A percentile compares a stretch with the other conserved stretches of the same genome.
phyloP scores from a whole-genome alignment of 129 eudicot species.

The Centaurea solstitialis region DNA sequence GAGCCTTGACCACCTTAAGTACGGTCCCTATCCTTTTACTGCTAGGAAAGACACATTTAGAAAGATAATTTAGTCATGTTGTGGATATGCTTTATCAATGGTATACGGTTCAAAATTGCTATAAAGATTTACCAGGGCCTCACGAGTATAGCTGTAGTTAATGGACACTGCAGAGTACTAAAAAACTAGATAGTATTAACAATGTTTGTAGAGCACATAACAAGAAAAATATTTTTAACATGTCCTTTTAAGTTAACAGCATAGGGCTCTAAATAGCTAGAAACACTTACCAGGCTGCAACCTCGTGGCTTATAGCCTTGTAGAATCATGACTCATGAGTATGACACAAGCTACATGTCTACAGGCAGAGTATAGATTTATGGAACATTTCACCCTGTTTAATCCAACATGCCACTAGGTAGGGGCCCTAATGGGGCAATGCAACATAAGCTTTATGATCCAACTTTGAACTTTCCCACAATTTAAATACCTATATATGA shows the following conservation, averaged over 20 bases:
- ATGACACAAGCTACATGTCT: neutral
- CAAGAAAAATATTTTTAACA: too few species aligned
- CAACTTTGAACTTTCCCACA: neutral
- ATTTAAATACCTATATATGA: neutral
- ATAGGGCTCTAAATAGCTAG: neutral
- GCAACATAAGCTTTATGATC: neutral
- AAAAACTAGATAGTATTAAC: neutral
- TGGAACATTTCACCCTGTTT: neutral
- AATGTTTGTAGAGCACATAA: neutral
- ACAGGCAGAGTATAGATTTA: neutral
- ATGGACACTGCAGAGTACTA: neutral
- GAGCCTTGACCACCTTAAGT: neutral
- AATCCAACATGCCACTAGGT: neutral
- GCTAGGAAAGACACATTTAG: neutral
- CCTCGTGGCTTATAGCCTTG: neutral
- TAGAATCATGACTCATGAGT: neutral
- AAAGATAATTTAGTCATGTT: neutral
- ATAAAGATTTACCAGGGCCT: neutral
- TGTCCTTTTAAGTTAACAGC: neutral
- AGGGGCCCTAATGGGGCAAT: neutral
- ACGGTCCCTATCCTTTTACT: neutral
- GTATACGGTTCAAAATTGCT: neutral
- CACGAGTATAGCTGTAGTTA: neutral
- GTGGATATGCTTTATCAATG: neutral
- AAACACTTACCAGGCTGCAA: neutral